Percentiles rank a stretch among this genome's conserved stretches.
Evolutionary conservation across 2,329 filamentous ascomycete genomes (phyloP).

Genomic region (Verticillium klebahnii): DNA sequence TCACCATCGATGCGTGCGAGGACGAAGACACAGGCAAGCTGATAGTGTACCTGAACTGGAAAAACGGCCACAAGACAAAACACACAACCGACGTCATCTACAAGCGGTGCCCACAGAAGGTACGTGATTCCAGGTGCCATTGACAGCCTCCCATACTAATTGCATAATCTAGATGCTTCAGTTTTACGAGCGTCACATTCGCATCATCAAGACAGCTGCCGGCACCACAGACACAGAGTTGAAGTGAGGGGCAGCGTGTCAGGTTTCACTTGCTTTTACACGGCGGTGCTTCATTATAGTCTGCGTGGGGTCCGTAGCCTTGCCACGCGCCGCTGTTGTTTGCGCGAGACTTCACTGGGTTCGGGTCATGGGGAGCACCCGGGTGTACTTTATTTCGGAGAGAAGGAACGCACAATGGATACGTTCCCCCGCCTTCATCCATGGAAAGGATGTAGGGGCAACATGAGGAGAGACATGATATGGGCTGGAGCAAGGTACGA

Average conservation of each 20-base stretch:
- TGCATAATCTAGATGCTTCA: slow-evolving; percentile 44
- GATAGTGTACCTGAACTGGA: slow-evolving; percentile 70
- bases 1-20: slow-evolving; percentile 67
- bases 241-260: not conserved
- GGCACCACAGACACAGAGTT: not conserved
- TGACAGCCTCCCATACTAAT: not conserved
- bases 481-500: not conserved
- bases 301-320: not conserved
- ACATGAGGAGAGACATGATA: not conserved
- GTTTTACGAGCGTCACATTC: slow-evolving; percentile 56
- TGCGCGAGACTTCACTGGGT: not conserved
- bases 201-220: slow-evolving; percentile 38
- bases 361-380: not conserved
- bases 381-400: not conserved
- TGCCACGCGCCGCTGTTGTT: not conserved
- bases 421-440: not conserved
- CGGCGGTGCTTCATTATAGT: not conserved
- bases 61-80: slow-evolving; percentile 67
- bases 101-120: slow-evolving; percentile 74
- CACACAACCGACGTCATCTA: slow-evolving; percentile 66
- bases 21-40: slow-evolving; percentile 56
- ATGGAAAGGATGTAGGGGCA: too few species aligned
- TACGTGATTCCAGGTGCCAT: slow-evolving; percentile 24
- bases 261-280: not conserved
- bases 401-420: not conserved